phyloP scores from a whole-genome alignment of 1,284 basidiomycete genomes.

The Marasmius tenuissimus region DNA sequence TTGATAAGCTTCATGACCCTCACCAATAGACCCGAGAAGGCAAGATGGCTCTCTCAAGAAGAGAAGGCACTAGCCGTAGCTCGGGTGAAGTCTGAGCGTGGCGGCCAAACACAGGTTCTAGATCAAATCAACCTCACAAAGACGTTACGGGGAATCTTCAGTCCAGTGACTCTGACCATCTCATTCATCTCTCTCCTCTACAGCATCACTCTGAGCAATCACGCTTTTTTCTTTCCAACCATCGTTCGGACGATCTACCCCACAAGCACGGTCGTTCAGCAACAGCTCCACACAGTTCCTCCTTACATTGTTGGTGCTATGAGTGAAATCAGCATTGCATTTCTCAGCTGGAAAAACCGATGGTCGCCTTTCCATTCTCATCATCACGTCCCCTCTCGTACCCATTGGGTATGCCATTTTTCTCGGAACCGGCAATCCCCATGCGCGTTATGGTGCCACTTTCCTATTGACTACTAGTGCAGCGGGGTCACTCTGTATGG shows the following conservation, averaged over 20 bases:
- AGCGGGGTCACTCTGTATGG: neutral
- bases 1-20: neutral
- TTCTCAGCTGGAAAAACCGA: neutral
- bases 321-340: neutral
- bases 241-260: slow-evolving; percentile 1
- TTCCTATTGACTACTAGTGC: neutral
- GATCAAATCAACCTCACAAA: neutral
- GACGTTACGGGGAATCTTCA: neutral
- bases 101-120: neutral
- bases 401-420: neutral
- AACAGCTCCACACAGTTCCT: neutral
- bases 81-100: neutral
- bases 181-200: neutral
- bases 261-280: neutral
- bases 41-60: neutral
- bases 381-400: neutral
- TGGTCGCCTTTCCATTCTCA: neutral
- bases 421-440: neutral
- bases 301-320: neutral
- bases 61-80: neutral
- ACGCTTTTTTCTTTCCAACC: neutral
- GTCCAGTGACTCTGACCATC: neutral
- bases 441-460: neutral
- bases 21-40: neutral
- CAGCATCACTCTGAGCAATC: neutral